phyloP scores from a whole-genome alignment of 306 rosid genomes.

The Mimosa bimucronata region DNA sequence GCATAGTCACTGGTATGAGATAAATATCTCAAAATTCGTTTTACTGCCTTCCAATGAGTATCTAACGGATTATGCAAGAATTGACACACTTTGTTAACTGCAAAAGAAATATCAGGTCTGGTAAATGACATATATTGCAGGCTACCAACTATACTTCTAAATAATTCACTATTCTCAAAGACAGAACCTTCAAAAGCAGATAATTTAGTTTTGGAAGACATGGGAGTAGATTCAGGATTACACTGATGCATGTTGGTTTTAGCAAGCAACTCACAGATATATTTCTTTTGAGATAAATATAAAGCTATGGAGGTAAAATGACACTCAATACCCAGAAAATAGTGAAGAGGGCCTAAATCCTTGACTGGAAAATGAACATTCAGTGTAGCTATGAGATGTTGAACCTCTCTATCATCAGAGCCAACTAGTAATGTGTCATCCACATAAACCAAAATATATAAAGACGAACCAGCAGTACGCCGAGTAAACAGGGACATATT shows the following conservation, averaged over 20 bases:
- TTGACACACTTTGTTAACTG: background rate
- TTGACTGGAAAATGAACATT: no score
- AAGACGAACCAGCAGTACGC: no score
- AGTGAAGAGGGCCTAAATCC: no score
- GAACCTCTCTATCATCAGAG: no score
- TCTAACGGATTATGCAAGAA: background rate
- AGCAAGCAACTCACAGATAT: background rate
- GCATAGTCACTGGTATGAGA: background rate
- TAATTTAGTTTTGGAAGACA: background rate
- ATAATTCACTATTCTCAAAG: no score
- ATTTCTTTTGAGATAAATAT: background rate
- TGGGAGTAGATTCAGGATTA: background rate
- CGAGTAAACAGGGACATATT: no score
- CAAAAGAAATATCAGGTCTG: background rate
- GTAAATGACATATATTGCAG: background rate
- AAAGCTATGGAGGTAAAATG: no score
- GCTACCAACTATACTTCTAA: background rate
- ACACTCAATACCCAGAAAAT: no score
- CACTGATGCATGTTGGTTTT: background rate
- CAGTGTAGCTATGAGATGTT: no score
- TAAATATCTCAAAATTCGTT: no score
- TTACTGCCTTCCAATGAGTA: background rate
- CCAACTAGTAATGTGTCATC: no score
- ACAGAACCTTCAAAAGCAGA: background rate
- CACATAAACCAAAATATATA: no score